Evolutionary conservation across 2,329 filamentous ascomycete species (phyloP), one percentile per base, ranked within the genome.

Genomic region (Diplodia intermedia): DNA sequence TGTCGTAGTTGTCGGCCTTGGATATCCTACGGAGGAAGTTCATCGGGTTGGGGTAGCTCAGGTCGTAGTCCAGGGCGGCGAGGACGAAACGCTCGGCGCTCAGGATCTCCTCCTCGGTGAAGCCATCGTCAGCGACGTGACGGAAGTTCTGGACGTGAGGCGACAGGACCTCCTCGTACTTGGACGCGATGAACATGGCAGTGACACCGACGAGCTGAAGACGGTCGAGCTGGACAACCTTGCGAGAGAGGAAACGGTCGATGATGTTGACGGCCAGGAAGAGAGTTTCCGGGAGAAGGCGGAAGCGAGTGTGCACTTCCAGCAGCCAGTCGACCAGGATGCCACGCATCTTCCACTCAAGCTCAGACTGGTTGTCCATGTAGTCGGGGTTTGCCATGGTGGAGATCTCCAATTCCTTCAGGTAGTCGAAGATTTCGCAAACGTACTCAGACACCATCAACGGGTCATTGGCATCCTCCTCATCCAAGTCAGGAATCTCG

Each of bases 11-110:
- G 83, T 99, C 96, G 76, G 95, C 96, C 86, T 99, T 99, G 70
- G 94, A 98, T 81, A 99, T 97, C 73, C 96, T 92, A 72, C 95
- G 92, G 70, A 99, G 88, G 84, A 99, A 99, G 86, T 99, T 99
- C 95, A 99, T 99, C 26, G 95, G 95, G 82, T 99, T 99, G 68
- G 95, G 95, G 78, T 97, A 99, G 84, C 94, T 97, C 71, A 99
- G 89, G 78, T 99, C 94, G 80, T 97, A 99, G 83, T 97, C 91
- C 70, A 99, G 87, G 6, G 93, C 93, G 72, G 89, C 88, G 65
- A 99, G 89, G 72, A 99, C 90, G 79, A 96, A 97, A 72, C 95
- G 91, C 82, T 99, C 95, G n/a, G 95, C 95, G 76, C 92, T 94
- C 49, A 99, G 86, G 73, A 99, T 98, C 82, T 99, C 95, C 55